Base-by-base conservation (phyloP, 495 filamentous ascomycete species). In the Wilcoxina mikolae region DNA sequence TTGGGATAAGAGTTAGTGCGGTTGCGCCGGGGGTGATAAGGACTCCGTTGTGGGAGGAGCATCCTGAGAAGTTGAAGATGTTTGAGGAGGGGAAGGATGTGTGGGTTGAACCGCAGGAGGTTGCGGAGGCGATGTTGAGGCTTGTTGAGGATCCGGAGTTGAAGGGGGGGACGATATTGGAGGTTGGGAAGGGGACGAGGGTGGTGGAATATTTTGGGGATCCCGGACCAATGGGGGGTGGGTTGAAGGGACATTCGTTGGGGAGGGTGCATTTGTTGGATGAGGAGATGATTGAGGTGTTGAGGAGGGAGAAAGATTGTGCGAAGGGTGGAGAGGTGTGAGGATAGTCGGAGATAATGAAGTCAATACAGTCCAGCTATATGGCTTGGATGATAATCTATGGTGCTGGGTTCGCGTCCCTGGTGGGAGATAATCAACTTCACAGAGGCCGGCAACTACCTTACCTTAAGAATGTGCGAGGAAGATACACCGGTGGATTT, bases 1-100 rank as follows among this genome's bases (percentile, higher is more conserved):
- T 78, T 24, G 79, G 78, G 2, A 78, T 85, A 53, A 62, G 78
- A 0, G 78, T 84, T 18, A 80, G 76, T 29, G 80, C 74, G 1
- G 80, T 84, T 0, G 79, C 81, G 27, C 81, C 82, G 0, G 82
- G 79, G 3, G 64, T 82, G 0, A 78, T 83, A 57, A 78, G 78
- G 59, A 84, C 81, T 1, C 77, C 82, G 25, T 62, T 85, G 3
- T 85, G 80, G 80, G 79, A 76, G 0, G 79, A 84, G 0, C 70
- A 82, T 58, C 78, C 80, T 12, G 80, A 84, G 63, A 84, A 85
- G 61, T 17, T 80, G 51, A 69, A 70, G 55, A 72, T 80, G 63
- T 55, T 83, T 1, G 66, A 74, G 50, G 68, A 70, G 5, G 63
- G 59, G 0, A 55, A 62, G 20, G 79, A 81, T 60, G 68, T 65